Conservation (phyloP, 441 rosid species). For the Manihot esculenta region DNA sequence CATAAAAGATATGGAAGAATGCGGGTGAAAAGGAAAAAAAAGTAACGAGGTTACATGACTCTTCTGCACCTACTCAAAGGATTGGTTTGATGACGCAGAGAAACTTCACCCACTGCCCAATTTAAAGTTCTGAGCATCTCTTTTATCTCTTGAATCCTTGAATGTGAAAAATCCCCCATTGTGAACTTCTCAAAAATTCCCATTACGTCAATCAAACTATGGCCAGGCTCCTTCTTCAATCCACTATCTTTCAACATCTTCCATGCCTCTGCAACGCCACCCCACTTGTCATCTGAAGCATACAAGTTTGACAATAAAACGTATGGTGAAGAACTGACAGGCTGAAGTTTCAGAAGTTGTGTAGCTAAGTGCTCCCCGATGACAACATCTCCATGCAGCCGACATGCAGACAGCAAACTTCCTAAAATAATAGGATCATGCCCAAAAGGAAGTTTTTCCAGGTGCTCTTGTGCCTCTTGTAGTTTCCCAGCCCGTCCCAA, state of each 20-base stretch:
- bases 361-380: slow-evolving; percentile 47
- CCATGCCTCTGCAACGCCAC: slow-evolving; percentile 49
- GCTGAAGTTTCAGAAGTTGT: slow-evolving; percentile 44
- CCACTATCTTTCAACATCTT: slow-evolving; percentile 60
- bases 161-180: slow-evolving; percentile 44
- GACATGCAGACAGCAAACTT: slow-evolving; percentile 60
- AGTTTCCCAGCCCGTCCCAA: slow-evolving; percentile 67
- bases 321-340: slow-evolving; percentile 51
- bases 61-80: background rate
- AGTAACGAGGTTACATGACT: background rate
- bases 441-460: slow-evolving; percentile 35
- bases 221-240: slow-evolving; percentile 60
- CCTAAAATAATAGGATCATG: slow-evolving; percentile 52
- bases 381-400: slow-evolving; percentile 45
- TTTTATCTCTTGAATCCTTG: slow-evolving; percentile 43
- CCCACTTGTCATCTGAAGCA: slow-evolving; percentile 64
- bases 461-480: slow-evolving; percentile 45
- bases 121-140: slow-evolving; percentile 35
- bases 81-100: background rate
- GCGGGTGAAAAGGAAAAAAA: background rate
- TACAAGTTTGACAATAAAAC: slow-evolving; percentile 58
- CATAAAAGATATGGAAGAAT: background rate
- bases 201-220: slow-evolving; percentile 50
- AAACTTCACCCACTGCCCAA: slow-evolving; percentile 30
- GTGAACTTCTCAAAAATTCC: slow-evolving; percentile 46